Percentiles rank a stretch among this genome's conserved stretches.
Evolutionary conservation across 2,329 filamentous ascomycete species (phyloP).

Genomic region (Colletotrichum neosansevieriae): DNA sequence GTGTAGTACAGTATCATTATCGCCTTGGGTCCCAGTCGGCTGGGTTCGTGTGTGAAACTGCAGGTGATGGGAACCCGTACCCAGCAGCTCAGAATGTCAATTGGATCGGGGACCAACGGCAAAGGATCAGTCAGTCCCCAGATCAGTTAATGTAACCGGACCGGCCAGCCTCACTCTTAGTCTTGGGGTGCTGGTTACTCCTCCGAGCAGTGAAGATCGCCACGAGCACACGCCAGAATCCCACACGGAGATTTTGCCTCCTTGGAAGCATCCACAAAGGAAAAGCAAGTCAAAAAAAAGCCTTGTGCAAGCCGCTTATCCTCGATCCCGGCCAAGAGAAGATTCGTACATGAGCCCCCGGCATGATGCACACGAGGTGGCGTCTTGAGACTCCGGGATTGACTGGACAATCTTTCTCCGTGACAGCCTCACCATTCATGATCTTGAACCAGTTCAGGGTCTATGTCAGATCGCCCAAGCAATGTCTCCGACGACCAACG

Average conservation of each 20-base stretch:
- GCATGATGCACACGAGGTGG: conserved; percentile 15
- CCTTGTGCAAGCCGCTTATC: neutral
- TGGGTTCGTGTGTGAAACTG: conserved; percentile 13
- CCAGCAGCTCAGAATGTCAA: neutral
- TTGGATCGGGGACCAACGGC: conserved; percentile 20
- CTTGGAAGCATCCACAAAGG: conserved; percentile 4
- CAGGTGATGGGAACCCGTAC: conserved; percentile 27
- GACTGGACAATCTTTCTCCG: conserved; percentile 22
- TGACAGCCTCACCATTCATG: conserved; percentile 36
- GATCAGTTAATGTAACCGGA: conserved; percentile 12
- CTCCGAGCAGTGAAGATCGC: conserved; percentile 21
- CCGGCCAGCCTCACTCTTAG: conserved; percentile 35
- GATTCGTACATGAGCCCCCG: too few relatives aligned
- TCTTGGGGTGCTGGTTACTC: neutral
- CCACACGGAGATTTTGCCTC: neutral
- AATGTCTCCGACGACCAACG: neutral
- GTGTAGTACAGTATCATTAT: neutral
- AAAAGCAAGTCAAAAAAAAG: neutral
- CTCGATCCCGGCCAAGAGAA: neutral
- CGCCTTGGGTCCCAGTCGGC: neutral
- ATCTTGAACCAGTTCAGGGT: conserved; percentile 17
- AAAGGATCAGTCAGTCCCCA: conserved; percentile 13
- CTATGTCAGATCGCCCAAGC: conserved; percentile 14
- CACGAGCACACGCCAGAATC: neutral
- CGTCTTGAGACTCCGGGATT: conserved; percentile 4